Percentiles rank a stretch among this genome's conserved stretches.
These are phyloP conservation scores for Huntiella savannae DNA, from an alignment of 2,329 filamentous ascomycete species.

Conservation along the genomic window DNA sequence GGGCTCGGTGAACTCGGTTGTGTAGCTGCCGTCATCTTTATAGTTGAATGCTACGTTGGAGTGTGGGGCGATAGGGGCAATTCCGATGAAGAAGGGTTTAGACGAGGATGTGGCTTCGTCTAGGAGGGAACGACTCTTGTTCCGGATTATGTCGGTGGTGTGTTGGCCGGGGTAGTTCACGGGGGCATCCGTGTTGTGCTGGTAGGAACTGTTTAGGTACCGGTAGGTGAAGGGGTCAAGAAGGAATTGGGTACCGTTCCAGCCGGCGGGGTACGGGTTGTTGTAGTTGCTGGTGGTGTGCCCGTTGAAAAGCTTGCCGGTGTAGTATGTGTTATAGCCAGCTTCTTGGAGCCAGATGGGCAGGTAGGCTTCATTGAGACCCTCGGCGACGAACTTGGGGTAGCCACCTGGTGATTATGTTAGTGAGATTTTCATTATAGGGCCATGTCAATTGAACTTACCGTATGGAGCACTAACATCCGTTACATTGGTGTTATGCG, in stretches of 20 bases:
- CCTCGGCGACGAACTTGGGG: conserved; percentile 30
- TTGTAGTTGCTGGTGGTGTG: conserved; percentile 31
- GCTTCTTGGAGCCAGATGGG: conserved; percentile 31
- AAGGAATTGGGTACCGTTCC: conserved; percentile 36
- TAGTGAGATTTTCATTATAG: conserved; percentile 11
- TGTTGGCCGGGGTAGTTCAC: conserved; percentile 33
- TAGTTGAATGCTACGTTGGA: conserved; percentile 16
- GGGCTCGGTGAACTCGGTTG: conserved; percentile 18
- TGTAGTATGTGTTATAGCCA: conserved; percentile 34
- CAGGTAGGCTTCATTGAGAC: conserved; percentile 30
- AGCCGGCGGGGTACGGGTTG: conserved; percentile 33
- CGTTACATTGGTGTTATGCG: conserved; percentile 47
- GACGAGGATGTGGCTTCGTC: conserved; percentile 28
- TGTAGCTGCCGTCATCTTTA: conserved; percentile 9
- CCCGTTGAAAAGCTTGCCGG: conserved; percentile 35
- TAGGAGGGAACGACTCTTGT: conserved; percentile 32
- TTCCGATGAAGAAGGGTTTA: conserved; percentile 35
- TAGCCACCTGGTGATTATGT: conserved; percentile 19
- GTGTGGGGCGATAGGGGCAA: conserved; percentile 27
- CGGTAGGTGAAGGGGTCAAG: conserved; percentile 49
- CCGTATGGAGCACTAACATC: conserved; percentile 32
- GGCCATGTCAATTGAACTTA: conserved; percentile 14
- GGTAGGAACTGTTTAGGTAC: conserved; percentile 46
- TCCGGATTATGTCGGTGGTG: conserved; percentile 30
- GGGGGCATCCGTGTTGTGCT: conserved; percentile 36